Base-by-base conservation (phyloP, 106 monocot genomes). In the Dioscorea zingiberensis region DNA sequence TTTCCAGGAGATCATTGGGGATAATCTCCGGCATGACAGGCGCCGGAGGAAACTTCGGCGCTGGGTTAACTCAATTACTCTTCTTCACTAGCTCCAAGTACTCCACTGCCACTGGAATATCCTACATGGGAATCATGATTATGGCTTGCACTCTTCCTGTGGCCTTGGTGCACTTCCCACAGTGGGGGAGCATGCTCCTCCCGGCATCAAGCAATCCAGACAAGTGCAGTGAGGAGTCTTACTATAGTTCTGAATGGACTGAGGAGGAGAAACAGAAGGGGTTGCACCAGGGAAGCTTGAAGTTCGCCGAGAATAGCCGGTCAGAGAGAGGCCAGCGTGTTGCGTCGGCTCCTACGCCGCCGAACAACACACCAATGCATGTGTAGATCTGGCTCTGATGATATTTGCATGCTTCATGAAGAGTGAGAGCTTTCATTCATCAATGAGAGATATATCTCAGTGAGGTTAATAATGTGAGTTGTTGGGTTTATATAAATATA, bases 11-110 rank as follows among this genome's bases (percentile, higher is more conserved):
- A 26, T 84, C 79, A 0, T 65, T 78, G 25, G 71, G 75, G 9
- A 38, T 69, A 24, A 74, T 80, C 63, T 69, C 73, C 24, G 73
- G 79, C 16, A 32, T 74, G 72, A 72, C 71, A 21, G 80, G 76
- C 45, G 69, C 81, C 59, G 88, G 88, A 0, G 88, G 88, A 3
- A 88, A 88, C 72, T 71, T 84, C 25, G 88, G 88, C 15, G 48
- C 88, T 7, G 84, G 74, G n/a, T 68, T 88, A 23, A 88, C 88
- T n/a, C 88, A 88, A 63, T 76, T 88, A 16, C 65, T 88, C 11
- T 88, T 88, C 73, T 88, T 88, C 76, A 84, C 74, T 25, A 69
- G 84, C 51, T 63, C 69, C 38, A 65, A 3, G 25, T 76, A 84
- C 73, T 62, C 75, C 16, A 84, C 68, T 23, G 76, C 25, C 0